These are phyloP conservation scores for Cordyceps cicadae DNA, from an alignment of 2,329 filamentous ascomycete genomes.

Conservation along the genomic window DNA sequence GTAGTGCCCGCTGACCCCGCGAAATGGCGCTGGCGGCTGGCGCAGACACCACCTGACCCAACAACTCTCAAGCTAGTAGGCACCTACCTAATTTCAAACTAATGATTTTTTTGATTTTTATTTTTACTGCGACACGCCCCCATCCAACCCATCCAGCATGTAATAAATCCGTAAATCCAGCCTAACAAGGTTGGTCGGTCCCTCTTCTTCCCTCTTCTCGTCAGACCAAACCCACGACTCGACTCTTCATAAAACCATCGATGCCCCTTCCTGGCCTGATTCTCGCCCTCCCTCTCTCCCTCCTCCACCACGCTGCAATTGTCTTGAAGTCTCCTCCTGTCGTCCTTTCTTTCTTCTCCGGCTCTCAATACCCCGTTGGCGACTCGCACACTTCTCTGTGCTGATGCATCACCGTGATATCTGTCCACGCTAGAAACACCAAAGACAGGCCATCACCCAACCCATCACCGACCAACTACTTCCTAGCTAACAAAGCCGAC, in stretches of 20 bases:
- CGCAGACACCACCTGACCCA: not conserved
- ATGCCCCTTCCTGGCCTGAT: not conserved
- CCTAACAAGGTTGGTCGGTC: no score
- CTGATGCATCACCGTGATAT: not conserved
- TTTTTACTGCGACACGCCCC: not conserved
- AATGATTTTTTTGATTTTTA: not conserved
- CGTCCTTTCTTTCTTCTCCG: not conserved
- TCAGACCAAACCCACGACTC: slow-evolving; percentile 1
- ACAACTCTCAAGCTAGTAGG: no score
- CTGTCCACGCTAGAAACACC: not conserved
- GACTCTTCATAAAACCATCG: slow-evolving; percentile 7
- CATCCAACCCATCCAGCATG: not conserved
- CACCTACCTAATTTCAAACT: not conserved
- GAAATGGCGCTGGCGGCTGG: not conserved
- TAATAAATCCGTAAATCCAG: no score
- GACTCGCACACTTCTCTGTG: not conserved
- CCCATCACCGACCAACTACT: not conserved
- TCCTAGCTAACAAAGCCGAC: not conserved
- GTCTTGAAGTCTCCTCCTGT: not conserved
- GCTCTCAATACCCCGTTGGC: not conserved
- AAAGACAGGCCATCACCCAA: not conserved
- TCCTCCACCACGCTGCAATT: slow-evolving; percentile 2
- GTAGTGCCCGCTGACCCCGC: not conserved
- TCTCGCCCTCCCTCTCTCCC: not conserved
- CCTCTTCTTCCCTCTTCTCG: no score